Base-by-base conservation (phyloP, 495 filamentous ascomycete genomes). In the Aspergillus affinis region DNA sequence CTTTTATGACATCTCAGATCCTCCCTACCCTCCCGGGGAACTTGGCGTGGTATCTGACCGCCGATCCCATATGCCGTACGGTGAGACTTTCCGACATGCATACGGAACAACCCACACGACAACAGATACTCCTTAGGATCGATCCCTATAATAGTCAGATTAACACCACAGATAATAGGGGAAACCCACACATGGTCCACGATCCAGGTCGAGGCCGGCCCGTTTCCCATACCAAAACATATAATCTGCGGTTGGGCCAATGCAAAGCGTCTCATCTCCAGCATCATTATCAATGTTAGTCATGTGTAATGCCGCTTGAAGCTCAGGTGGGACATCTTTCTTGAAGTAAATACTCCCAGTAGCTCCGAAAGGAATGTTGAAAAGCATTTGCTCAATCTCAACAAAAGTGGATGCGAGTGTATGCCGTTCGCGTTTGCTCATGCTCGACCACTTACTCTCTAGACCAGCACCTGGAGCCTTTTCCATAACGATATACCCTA, bases 321-420 rank as follows among this genome's bases (percentile, higher is more conserved):
- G 47, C 1, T 48, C 45, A 32, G 47, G 5, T 0, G 65, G 58
- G 41, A 72, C 49, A 60, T 74, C 67, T 23, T 59, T 61, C 6
- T 61, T 65, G 51, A 67, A 72, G 47, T 72, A 75, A 7, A 75
- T 51, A 61, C 69, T 74, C 29, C 73, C 69, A 27, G 62, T 60
- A n/a, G 70, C 61, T 1, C 61, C 58, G 48, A 75, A 63, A 49
- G 46, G 41, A 29, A 72, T 32, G n/a, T 63, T 12, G 51, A 72
- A 69, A 21, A 72, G 54, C 60, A 54, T 50, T 29, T 48, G 57
- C 57, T 75, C 73, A 15, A 72, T 48, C 36, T 71, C 45, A 20
- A 73, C 67, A 13, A 70, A 57, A 29, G 63, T 58, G 6, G 27
- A 59, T 6, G 56, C 61, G 23, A 63, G 61, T n/a, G 12, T 59